Evolutionary conservation across 139 green algal genomes (phyloP).

Genomic region (Volvox africanus): DNA sequence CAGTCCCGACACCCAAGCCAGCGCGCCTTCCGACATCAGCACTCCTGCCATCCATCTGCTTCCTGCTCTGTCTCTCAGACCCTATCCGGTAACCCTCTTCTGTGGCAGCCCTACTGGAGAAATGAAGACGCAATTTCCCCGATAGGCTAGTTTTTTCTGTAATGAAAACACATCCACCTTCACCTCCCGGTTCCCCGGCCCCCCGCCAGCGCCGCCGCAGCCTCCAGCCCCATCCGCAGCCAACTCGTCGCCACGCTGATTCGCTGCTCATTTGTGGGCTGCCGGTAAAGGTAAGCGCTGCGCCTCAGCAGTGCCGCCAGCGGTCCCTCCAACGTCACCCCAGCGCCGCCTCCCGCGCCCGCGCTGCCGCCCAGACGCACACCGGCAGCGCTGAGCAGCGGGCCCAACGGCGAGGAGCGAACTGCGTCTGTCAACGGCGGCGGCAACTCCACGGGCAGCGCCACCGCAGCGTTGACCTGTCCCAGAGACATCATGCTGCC

Average conservation of each 20-base stretch:
- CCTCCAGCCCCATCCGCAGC: conserved; percentile 62
- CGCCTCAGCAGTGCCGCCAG: conserved; percentile 81
- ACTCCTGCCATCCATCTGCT: too few species aligned
- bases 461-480: conserved; percentile 79
- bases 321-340: conserved; percentile 86
- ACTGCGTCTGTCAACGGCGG: conserved; percentile 64
- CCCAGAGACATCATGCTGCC: conserved; percentile 97
- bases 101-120: too few species aligned
- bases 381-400: conserved; percentile 66
- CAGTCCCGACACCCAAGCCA: too few species aligned
- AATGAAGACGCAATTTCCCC: too few species aligned
- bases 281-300: conserved; percentile 93
- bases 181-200: neutral
- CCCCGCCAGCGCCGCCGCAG: conserved; percentile 30
- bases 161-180: neutral
- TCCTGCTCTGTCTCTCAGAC: too few species aligned
- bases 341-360: conserved; percentile 23
- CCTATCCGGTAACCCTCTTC: too few species aligned
- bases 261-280: conserved; percentile 93
- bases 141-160: neutral
- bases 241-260: conserved; percentile 76
- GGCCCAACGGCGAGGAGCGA: conserved; percentile 66
- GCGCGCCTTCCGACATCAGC: too few species aligned
- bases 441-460: conserved; percentile 79
- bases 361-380: conserved; percentile 48